Base-by-base conservation (phyloP, 23 red algal species). In the Gracilaria vermiculophylla region DNA sequence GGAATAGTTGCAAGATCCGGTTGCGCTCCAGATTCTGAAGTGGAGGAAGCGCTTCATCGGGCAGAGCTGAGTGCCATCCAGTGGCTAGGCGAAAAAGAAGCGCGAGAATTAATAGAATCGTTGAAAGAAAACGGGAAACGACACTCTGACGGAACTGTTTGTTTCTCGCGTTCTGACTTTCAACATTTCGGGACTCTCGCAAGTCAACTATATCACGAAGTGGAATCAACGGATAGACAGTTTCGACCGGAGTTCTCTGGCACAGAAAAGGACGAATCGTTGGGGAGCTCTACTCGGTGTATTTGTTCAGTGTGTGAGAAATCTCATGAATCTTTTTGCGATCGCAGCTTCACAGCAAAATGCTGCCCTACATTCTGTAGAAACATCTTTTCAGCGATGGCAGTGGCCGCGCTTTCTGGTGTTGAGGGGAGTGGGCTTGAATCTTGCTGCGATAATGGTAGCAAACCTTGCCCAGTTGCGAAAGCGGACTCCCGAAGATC, bases 361-460 rank as follows among this genome's bases (percentile, higher is more conserved):
- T 85, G 81, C 29, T 85, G 81, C 56, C 62, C 81, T 5, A 53
- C 47, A 0, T 54, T 85, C 37, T 85, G 81, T 62, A 50, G 23
- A 17, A 71, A 85, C 50, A 85, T 85, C 21, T 85, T 85, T 53
- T 53, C 57, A 27, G 62, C 81, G 0, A 85, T 85, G 48, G 64
- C 57, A 11, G 61, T 85, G 19, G 81, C 57, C 15, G 81, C 81
- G 29, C 32, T 85, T 6, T 69, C 62, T 16, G 81, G 81, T 20
- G 57, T 85, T 14, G 62, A 85, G 29, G 44, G 81, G 15, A 85
- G 81, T 45, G 81, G 81, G 39, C 57, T 85, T 29, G 81, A 85
- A 10, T 62, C 81, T 0, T 85, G 81, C 21, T 85, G 81, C 32
- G 81, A 85, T 32, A 42, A 70, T 85, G 62, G 81, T 20, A 66